These are phyloP conservation scores for Penicillium antarcticum DNA, from an alignment of 495 filamentous ascomycete genomes.

Conservation along the genomic window DNA sequence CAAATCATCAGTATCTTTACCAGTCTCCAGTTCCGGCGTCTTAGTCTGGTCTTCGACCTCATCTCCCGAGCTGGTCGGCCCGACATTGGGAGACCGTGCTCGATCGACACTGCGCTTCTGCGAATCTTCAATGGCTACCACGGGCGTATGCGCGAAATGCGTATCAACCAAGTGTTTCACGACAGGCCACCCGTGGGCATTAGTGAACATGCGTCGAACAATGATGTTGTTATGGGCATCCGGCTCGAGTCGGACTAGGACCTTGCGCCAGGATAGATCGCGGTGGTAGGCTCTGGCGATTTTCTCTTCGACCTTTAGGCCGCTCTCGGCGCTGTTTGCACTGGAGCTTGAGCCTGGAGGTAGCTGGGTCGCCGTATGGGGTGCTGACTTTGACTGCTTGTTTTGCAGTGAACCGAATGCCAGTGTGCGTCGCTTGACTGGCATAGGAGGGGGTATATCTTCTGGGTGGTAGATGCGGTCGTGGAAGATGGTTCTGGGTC, in stretches of 20 bases:
- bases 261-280: conserved; percentile 90
- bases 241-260: conserved; percentile 89
- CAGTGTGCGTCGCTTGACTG: conserved; percentile 53
- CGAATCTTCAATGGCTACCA: conserved; percentile 58
- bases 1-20: conserved; percentile 6
- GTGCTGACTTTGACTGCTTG: conserved; percentile 26
- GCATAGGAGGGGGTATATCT: conserved; percentile 82
- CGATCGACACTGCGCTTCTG: conserved; percentile 46
- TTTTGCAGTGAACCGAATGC: conserved; percentile 40
- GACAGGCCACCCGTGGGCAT: conserved; percentile 97
- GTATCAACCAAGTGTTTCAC: conserved; percentile 90
- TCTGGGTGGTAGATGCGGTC: conserved; percentile 91
- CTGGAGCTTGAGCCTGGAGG: conserved; percentile 8
- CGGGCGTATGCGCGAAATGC: conserved; percentile 73
- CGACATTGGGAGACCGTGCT: conserved; percentile 41
- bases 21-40: neutral
- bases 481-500: conserved; percentile 94
- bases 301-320: conserved; percentile 92
- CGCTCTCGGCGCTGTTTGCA: conserved; percentile 31
- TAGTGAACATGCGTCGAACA: conserved; percentile 91
- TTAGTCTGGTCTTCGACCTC: conserved; percentile 36
- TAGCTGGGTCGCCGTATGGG: conserved; percentile 9
- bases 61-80: conserved; percentile 41
- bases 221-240: conserved; percentile 99
- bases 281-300: conserved; percentile 93